Percentiles rank a stretch among this genome's conserved stretches.
These are phyloP conservation scores for Hypoxylon subgilvum DNA, from an alignment of 495 filamentous ascomycete species.

Conservation along the genomic window DNA sequence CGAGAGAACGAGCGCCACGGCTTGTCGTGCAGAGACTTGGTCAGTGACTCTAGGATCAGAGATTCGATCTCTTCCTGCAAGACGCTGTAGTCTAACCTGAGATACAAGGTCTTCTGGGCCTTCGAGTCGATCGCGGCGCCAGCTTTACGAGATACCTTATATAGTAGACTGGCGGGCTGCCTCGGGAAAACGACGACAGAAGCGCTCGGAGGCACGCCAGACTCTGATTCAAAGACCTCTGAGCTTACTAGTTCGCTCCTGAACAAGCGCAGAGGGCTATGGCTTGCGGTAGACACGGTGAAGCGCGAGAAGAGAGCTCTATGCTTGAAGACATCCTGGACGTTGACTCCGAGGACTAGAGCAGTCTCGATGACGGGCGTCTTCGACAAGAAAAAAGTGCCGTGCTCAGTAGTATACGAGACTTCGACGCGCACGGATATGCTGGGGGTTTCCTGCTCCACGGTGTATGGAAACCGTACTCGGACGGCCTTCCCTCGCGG, in stretches of 20 bases:
- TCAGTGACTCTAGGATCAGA: constrained; percentile 49
- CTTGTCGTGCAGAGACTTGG: constrained; percentile 46
- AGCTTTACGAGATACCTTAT: constrained; percentile 68
- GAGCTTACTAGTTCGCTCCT: constrained; percentile 74
- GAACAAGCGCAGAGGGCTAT: constrained; percentile 75
- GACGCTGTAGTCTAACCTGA: constrained; percentile 79
- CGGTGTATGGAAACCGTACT: constrained; percentile 79
- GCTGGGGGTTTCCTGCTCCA: constrained; percentile 76
- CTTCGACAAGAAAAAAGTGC: constrained; percentile 72
- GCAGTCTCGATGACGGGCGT: constrained; percentile 68
- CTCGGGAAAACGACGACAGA: constrained; percentile 75
- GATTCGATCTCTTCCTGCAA: constrained; percentile 72
- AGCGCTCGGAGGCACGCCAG: constrained; percentile 59
- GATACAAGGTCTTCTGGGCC: constrained; percentile 61
- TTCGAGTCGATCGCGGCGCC: constrained; percentile 43
- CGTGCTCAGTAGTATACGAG: constrained; percentile 74
- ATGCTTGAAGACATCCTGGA: constrained; percentile 93
- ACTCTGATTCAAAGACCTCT: constrained; percentile 68
- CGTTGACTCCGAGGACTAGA: constrained; percentile 89
- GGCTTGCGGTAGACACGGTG: constrained; percentile 77
- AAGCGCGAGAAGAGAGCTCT: constrained; percentile 84
- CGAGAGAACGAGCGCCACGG: constrained; percentile 53
- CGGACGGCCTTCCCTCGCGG: constrained; percentile 53
- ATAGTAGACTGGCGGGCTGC: constrained; percentile 81
- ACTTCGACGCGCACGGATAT: constrained; percentile 79